phyloP scores from a whole-genome alignment of 2,329 filamentous ascomycete species.

The Neurospora crassa region DNA sequence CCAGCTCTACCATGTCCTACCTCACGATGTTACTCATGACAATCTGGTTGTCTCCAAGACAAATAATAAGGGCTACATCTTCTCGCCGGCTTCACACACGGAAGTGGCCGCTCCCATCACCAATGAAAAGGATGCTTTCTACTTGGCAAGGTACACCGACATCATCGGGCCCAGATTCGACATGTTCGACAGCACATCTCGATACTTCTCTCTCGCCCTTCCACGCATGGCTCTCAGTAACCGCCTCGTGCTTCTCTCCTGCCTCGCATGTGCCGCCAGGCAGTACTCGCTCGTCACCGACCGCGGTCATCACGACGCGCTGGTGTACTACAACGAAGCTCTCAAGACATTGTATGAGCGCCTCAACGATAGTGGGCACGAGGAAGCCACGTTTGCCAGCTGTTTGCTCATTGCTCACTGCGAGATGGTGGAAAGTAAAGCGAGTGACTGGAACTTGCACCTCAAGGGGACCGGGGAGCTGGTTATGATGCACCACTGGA shows the following conservation, averaged over 20 bases:
- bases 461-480: conserved; percentile 1
- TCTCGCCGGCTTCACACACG: not conserved
- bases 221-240: not conserved
- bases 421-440: conserved; percentile 2
- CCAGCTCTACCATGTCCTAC: not conserved
- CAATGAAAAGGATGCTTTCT: not conserved
- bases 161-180: conserved; percentile 1
- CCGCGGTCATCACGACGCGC: not conserved
- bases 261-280: not conserved
- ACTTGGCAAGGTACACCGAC: not conserved
- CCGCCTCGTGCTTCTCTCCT: not conserved
- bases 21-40: not conserved
- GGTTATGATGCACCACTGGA: not conserved
- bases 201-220: not conserved
- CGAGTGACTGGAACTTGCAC: conserved; percentile 1
- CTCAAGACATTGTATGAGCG: not conserved
- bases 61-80: not conserved
- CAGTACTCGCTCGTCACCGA: conserved; percentile 1
- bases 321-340: conserved; percentile 1
- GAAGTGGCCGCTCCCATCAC: not conserved
- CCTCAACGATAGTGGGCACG: not conserved
- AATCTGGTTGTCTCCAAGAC: not conserved
- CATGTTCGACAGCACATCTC: conserved; percentile 1
- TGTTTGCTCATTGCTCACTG: conserved; percentile 4
- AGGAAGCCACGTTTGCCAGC: conserved; percentile 2